A percentile compares a stretch with the other conserved stretches of the same genome.
Conservation (phyloP, 2,329 filamentous ascomycete genomes). For the Aspergillus pseudoglaucus region DNA sequence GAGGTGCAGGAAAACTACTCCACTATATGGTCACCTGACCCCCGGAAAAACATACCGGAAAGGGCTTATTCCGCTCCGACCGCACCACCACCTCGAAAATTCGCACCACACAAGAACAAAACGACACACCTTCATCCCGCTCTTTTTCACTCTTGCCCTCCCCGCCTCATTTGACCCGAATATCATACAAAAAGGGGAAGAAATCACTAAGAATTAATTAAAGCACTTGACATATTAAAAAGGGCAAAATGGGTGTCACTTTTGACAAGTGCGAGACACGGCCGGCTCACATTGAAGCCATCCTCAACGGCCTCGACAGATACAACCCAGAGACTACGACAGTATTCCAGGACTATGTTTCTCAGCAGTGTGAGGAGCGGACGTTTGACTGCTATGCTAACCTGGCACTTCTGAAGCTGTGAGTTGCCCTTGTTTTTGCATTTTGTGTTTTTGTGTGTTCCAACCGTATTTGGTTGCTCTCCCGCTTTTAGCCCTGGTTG, state of each 20-base stretch:
- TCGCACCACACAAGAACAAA: constrained; percentile 11
- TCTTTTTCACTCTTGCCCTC: background rate
- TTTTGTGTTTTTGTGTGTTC: constrained; percentile 3
- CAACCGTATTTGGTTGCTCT: background rate
- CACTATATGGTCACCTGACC: background rate
- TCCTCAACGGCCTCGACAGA: constrained; percentile 93
- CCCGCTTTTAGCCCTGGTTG: too few relatives aligned
- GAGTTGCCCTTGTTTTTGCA: constrained; percentile 33
- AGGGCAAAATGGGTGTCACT: constrained; percentile 32
- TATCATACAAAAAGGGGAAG: background rate
- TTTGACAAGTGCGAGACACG: constrained; percentile 88
- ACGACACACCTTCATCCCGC: background rate
- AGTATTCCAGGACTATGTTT: constrained; percentile 89
- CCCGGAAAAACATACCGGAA: constrained; percentile 4
- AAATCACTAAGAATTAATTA: constrained; percentile 2
- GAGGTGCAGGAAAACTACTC: background rate
- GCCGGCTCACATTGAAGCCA: constrained; percentile 83
- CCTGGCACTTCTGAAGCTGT: constrained; percentile 94
- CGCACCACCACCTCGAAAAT: constrained; percentile 13
- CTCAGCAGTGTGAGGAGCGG: constrained; percentile 89
- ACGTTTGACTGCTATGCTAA: constrained; percentile 96
- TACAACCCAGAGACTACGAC: constrained; percentile 97
- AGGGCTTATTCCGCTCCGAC: background rate
- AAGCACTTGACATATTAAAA: constrained; percentile 3
- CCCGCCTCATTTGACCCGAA: background rate